phyloP scores from a whole-genome alignment of 2,329 filamentous ascomycete species.

The Tolypocladium album region DNA sequence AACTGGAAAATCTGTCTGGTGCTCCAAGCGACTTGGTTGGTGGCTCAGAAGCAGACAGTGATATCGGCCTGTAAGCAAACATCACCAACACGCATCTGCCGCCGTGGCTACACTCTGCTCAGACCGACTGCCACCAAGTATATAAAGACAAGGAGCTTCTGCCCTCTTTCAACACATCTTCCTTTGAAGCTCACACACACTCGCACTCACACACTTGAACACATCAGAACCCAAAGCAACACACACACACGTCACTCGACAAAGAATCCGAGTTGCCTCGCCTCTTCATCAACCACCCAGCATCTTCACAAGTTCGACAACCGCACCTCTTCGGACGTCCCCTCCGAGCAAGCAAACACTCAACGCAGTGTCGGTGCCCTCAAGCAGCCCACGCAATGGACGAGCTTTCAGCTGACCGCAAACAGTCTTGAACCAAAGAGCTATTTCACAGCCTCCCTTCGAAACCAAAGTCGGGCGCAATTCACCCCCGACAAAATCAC shows the following conservation, averaged over 20 bases:
- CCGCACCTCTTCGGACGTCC: not conserved
- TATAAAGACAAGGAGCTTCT: conserved; percentile 10
- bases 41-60: conserved; percentile 1
- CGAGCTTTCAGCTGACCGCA: conserved; percentile 2
- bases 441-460: not conserved
- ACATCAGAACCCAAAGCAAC: not conserved
- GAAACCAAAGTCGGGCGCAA: not conserved
- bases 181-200: not conserved
- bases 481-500: not conserved
- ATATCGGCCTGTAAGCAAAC: conserved; percentile 4
- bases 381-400: not conserved
- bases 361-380: not conserved
- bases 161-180: not conserved
- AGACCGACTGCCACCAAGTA: conserved; percentile 12
- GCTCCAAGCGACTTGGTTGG: conserved; percentile 3
- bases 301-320: not conserved
- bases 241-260: not conserved
- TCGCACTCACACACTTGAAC: not conserved
- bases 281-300: not conserved
- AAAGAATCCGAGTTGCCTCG: not conserved
- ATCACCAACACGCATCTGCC: conserved; percentile 8
- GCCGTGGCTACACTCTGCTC: not conserved
- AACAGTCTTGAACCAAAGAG: not conserved
- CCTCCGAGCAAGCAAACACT: not conserved
- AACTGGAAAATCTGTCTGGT: conserved; percentile 6